These are phyloP conservation scores for Beta corolliflora DNA, from an alignment of 179 eudicot species.

Conservation along the genomic window DNA sequence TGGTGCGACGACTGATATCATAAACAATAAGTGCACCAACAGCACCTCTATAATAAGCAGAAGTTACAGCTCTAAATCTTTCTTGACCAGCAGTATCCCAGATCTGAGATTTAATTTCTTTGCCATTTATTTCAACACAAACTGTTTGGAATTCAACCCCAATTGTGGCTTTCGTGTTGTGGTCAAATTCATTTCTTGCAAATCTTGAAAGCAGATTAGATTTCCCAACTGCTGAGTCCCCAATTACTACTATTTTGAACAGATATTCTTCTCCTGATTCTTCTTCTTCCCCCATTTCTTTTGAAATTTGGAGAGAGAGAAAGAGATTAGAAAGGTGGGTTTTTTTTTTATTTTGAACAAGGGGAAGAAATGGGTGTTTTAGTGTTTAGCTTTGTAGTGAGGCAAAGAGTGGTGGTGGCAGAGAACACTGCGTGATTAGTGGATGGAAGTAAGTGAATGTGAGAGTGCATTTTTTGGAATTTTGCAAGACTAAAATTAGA, in stretches of 20 bases:
- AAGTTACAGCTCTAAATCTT: conserved; percentile 41
- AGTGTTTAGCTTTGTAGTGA: not conserved
- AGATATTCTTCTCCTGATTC: conserved; percentile 38
- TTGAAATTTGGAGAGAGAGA: conserved; percentile 11
- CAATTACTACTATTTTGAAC: conserved; percentile 41
- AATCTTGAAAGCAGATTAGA: conserved; percentile 34
- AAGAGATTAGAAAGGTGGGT: not conserved
- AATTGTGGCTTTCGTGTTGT: conserved; percentile 38
- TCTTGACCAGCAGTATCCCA: conserved; percentile 49
- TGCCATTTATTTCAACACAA: conserved; percentile 39
- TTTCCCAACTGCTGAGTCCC: conserved; percentile 42
- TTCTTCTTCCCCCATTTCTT: conserved; percentile 20
- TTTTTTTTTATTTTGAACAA: not conserved
- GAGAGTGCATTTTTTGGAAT: not conserved
- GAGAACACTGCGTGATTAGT: conserved; percentile 26
- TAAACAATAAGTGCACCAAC: conserved; percentile 43
- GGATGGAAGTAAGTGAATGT: conserved; percentile 18
- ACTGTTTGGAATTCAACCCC: conserved; percentile 46
- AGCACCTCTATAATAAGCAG: conserved; percentile 46
- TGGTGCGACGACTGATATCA: conserved; percentile 32
- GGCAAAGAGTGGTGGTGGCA: conserved; percentile 9
- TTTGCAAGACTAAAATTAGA: no score
- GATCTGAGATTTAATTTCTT: conserved; percentile 42
- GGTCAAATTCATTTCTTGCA: conserved; percentile 39
- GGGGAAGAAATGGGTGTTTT: not conserved